Conservation (phyloP, 2,329 filamentous ascomycete species). For the Ilyonectria robusta region DNA sequence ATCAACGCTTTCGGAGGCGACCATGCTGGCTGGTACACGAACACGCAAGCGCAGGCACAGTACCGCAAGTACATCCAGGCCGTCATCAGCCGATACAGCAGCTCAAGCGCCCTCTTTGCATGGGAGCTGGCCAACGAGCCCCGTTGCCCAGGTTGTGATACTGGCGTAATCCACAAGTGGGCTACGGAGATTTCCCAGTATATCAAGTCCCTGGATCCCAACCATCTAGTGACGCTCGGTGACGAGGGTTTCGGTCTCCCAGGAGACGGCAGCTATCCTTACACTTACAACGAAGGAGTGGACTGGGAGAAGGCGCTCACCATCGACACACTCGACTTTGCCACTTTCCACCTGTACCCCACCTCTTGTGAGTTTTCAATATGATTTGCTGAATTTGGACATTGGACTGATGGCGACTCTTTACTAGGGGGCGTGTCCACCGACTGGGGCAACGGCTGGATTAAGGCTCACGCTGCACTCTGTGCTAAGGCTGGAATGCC, state of each 20-base stretch:
- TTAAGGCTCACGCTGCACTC: constrained; percentile 46
- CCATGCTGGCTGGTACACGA: constrained; percentile 70
- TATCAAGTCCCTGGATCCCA: constrained; percentile 73
- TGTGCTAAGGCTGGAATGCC: constrained; percentile 49
- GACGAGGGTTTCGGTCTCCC: constrained; percentile 67
- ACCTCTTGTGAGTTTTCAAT: constrained; percentile 45
- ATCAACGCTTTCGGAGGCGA: constrained; percentile 69
- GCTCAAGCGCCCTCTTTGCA: constrained; percentile 64
- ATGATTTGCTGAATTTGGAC: neutral
- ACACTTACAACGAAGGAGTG: constrained; percentile 63
- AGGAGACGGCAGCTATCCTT: constrained; percentile 68
- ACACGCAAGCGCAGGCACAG: constrained; percentile 65
- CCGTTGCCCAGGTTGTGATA: constrained; percentile 51
- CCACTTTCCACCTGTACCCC: constrained; percentile 51
- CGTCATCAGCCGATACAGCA: constrained; percentile 64
- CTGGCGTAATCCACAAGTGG: constrained; percentile 63
- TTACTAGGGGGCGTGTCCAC: constrained; percentile 33
- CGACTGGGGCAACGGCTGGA: constrained; percentile 35
- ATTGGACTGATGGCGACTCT: neutral
- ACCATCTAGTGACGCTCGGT: constrained; percentile 74
- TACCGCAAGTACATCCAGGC: constrained; percentile 70
- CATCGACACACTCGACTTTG: constrained; percentile 67
- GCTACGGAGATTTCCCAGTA: constrained; percentile 65
- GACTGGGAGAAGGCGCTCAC: constrained; percentile 66
- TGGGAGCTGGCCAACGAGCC: constrained; percentile 67